Conservation (phyloP, 305 asterid species). For the Fraxinus albicans region DNA sequence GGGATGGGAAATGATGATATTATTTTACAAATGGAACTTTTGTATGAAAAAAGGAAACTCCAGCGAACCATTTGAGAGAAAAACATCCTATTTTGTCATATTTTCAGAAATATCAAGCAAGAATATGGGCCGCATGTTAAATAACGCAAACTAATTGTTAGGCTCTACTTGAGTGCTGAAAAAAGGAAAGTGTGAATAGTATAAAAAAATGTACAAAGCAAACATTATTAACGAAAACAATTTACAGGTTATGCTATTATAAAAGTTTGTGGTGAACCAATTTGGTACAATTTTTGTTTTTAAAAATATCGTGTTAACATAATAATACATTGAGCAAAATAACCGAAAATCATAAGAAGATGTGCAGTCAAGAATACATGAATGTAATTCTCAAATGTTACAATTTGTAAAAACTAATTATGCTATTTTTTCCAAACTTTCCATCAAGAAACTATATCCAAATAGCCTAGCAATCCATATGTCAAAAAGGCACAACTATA, state of each 20-base stretch:
- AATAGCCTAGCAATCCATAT: background rate
- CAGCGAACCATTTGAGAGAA: background rate
- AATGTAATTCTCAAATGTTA: background rate
- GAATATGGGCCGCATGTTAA: background rate
- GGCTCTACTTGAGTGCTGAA: background rate
- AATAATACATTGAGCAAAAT: background rate
- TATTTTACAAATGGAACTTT: background rate
- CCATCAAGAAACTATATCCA: background rate
- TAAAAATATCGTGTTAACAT: background rate
- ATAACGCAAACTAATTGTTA: background rate
- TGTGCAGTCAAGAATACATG: background rate
- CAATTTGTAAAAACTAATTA: background rate
- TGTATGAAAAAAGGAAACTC: background rate
- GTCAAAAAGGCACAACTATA: background rate
- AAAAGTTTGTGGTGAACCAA: background rate
- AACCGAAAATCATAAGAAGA: background rate
- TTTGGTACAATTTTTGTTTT: background rate
- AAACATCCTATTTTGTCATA: background rate
- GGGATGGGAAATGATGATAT: background rate
- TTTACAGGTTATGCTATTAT: background rate
- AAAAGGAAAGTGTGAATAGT: background rate
- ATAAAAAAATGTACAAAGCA: background rate
- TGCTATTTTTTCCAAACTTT: background rate
- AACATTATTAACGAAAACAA: background rate
- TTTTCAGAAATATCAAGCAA: background rate